Percentiles rank a stretch among this genome's conserved stretches.
phyloP scores from a whole-genome alignment of 2,329 filamentous ascomycete genomes.

The Xylariaceae sp. region DNA sequence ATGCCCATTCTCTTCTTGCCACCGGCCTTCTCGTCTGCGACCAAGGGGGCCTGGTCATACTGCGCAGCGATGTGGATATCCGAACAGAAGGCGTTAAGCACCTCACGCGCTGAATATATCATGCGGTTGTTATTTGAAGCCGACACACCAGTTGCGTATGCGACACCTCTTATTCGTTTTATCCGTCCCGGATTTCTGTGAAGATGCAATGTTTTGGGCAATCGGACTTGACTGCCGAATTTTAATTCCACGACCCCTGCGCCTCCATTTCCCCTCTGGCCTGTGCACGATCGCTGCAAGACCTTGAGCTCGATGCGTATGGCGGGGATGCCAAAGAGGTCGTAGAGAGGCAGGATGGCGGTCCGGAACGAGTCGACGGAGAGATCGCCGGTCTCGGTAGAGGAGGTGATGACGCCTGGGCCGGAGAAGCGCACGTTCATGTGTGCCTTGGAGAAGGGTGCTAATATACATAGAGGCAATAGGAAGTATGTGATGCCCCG shows the following conservation, averaged over 20 bases:
- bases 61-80: slow-evolving; percentile 88
- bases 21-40: slow-evolving; percentile 50
- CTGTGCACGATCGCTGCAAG: slow-evolving; percentile 73
- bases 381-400: slow-evolving; percentile 79
- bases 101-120: slow-evolving; percentile 84
- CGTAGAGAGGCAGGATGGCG: slow-evolving; percentile 84
- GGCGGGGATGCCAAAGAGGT: slow-evolving; percentile 77
- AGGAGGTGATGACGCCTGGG: slow-evolving; percentile 85
- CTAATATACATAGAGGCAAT: slow-evolving; percentile 80
- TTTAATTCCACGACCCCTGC: slow-evolving; percentile 90
- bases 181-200: slow-evolving; percentile 77
- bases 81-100: slow-evolving; percentile 79
- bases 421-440: slow-evolving; percentile 89
- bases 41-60: slow-evolving; percentile 64
- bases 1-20: slow-evolving; percentile 69
- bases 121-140: slow-evolving; percentile 91
- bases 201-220: slow-evolving; percentile 91
- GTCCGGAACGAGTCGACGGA: slow-evolving; percentile 92
- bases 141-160: slow-evolving; percentile 87
- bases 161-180: slow-evolving; percentile 85
- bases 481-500: slow-evolving; percentile 90
- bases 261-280: slow-evolving; percentile 70
- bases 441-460: slow-evolving; percentile 87
- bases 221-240: slow-evolving; percentile 86
- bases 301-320: slow-evolving; percentile 83